These are phyloP conservation scores for Psidium guajava DNA, from an alignment of 345 rosid species.

Conservation along the genomic window DNA sequence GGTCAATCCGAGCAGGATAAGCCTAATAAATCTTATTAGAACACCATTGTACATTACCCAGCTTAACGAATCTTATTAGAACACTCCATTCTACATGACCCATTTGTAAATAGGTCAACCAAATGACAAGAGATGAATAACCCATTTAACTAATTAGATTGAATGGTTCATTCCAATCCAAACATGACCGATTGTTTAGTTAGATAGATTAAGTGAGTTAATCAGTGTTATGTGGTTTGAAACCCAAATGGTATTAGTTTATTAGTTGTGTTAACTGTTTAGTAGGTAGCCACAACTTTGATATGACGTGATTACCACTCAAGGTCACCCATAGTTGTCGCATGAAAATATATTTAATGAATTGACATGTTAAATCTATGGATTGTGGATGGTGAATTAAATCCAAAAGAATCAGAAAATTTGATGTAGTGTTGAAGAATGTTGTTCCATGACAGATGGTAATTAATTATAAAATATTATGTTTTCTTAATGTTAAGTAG, in stretches of 20 bases:
- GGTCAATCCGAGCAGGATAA: background rate
- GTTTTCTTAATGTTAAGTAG: too few species aligned
- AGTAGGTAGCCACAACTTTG: background rate
- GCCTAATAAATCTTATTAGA: background rate
- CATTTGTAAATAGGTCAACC: background rate
- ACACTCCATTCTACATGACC: background rate
- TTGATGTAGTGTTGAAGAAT: background rate
- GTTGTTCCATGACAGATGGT: background rate
- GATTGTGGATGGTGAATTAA: background rate
- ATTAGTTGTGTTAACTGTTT: background rate
- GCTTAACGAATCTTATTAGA: background rate
- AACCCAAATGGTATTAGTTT: background rate
- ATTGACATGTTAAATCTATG: background rate
- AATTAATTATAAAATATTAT: too few species aligned
- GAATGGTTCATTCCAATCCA: background rate
- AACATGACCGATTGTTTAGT: background rate
- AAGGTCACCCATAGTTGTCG: background rate
- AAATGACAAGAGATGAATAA: background rate
- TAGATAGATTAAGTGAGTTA: background rate
- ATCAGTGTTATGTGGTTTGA: background rate
- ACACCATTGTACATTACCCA: background rate
- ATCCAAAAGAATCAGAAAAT: background rate
- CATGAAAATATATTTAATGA: background rate
- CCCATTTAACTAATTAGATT: background rate
- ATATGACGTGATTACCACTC: background rate